Conservation (phyloP, 768 basidiomycete genomes). For the Ramaria rubella region DNA sequence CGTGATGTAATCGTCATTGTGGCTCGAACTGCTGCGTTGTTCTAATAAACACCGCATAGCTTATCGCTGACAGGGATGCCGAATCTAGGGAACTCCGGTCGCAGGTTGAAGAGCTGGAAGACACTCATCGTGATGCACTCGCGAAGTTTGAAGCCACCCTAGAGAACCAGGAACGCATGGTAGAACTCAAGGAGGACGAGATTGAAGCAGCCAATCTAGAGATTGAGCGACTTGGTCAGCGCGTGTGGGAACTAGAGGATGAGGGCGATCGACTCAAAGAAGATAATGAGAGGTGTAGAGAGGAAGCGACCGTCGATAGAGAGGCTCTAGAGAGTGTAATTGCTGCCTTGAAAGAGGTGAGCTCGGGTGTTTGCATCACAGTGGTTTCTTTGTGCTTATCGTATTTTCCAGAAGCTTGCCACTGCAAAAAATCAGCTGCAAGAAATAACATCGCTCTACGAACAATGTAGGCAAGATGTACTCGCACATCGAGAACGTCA, state of each 20-base stretch:
- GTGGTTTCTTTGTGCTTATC: not conserved
- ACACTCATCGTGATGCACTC: conserved; percentile 62
- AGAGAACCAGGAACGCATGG: conserved; percentile 69
- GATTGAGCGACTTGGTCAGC: conserved; percentile 71
- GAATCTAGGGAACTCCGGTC: conserved; percentile 72
- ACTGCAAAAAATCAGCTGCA: conserved; percentile 58
- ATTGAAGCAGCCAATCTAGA: conserved; percentile 67
- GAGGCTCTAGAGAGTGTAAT: conserved; percentile 62
- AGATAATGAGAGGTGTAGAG: conserved; percentile 56
- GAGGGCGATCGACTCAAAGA: conserved; percentile 73
- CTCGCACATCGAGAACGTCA: conserved; percentile 63
- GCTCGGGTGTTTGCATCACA: conserved; percentile 16
- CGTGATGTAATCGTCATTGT: conserved; percentile 46
- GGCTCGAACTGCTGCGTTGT: conserved; percentile 9
- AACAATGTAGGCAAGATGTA: conserved; percentile 54
- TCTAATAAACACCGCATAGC: conserved; percentile 33
- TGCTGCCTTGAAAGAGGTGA: conserved; percentile 74
- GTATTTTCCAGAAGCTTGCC: conserved; percentile 56
- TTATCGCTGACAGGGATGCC: conserved; percentile 69
- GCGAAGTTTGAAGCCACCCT: conserved; percentile 69
- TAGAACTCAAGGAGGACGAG: conserved; percentile 74
- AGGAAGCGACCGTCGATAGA: conserved; percentile 68
- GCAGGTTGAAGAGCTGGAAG: conserved; percentile 68
- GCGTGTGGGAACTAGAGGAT: conserved; percentile 79
- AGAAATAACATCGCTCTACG: conserved; percentile 54